phyloP scores from a whole-genome alignment of 768 basidiomycete species.

The Candolleomyces eurysporus region DNA sequence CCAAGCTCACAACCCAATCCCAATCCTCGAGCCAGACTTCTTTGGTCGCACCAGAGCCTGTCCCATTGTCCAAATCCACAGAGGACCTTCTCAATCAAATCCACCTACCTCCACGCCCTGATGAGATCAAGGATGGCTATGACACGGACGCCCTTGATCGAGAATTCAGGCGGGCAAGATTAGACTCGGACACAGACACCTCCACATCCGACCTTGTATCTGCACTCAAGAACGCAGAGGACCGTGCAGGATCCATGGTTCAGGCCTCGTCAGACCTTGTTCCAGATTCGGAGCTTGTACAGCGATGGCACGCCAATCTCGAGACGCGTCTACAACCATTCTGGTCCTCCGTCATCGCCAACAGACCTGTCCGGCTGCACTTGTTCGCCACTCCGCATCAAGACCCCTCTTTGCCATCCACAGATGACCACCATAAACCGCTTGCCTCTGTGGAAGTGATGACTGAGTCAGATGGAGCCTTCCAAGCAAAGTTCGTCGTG shows the following conservation, averaged over 20 bases:
- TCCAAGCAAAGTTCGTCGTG: constrained; percentile 60
- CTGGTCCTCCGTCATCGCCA: constrained; percentile 71
- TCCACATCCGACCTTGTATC: constrained; percentile 3
- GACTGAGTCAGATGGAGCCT: constrained; percentile 72
- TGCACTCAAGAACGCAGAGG: constrained; percentile 1
- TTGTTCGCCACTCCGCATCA: constrained; percentile 49
- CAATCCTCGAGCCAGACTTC: constrained; percentile 16
- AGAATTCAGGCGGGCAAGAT: constrained; percentile 51
- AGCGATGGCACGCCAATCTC: constrained; percentile 68
- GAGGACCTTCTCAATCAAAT: constrained; percentile 47
- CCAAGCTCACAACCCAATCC: constrained; percentile 44
- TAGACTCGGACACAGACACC: constrained; percentile 27
- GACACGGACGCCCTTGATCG: constrained; percentile 39
- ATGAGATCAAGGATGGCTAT: constrained; percentile 59
- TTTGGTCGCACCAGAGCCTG: constrained; percentile 26
- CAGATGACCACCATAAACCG: constrained; percentile 34
- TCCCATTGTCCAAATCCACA: constrained; percentile 37
- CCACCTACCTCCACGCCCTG: constrained; percentile 53
- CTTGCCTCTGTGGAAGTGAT: constrained; percentile 48
- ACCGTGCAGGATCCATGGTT: not conserved
- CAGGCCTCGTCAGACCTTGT: constrained; percentile 11
- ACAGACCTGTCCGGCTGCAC: constrained; percentile 59
- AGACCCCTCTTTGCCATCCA: constrained; percentile 6
- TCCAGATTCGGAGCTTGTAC: constrained; percentile 33
- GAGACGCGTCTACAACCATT: constrained; percentile 76